A percentile compares a stretch with the other conserved stretches of the same genome.
phyloP scores from a whole-genome alignment of 768 basidiomycete species.

The Daedaleopsis sinensis region DNA sequence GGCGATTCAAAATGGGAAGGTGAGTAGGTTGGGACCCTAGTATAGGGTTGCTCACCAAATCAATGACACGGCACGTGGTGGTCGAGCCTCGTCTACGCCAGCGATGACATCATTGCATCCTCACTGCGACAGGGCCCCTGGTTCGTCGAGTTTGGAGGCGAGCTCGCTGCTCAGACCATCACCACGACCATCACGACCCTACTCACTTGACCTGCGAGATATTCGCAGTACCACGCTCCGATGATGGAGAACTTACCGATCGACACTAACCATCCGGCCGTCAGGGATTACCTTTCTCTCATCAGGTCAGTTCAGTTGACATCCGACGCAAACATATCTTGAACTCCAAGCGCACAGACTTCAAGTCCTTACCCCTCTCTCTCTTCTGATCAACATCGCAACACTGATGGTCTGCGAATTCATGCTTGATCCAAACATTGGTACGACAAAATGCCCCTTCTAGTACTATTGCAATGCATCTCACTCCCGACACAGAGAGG shows the following conservation, averaged over 20 bases:
- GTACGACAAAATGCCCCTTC: slow-evolving; percentile 33
- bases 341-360: slow-evolving; percentile 44
- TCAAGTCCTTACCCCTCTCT: slow-evolving; percentile 86
- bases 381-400: slow-evolving; percentile 80
- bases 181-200: neutral
- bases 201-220: neutral
- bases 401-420: slow-evolving; percentile 68
- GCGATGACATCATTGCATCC: slow-evolving; percentile 1
- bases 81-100: neutral
- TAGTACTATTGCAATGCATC: neutral
- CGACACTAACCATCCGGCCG: slow-evolving; percentile 54
- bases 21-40: neutral
- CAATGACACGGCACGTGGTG: neutral
- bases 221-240: neutral
- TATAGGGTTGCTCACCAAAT: neutral
- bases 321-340: neutral
- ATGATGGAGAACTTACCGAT: slow-evolving; percentile 51
- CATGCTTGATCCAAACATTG: slow-evolving; percentile 66
- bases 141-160: neutral
- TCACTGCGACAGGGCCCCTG: too few species aligned
- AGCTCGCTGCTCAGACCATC: neutral
- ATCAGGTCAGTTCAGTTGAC: slow-evolving; percentile 45
- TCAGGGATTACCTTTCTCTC: slow-evolving; percentile 68
- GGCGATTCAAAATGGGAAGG: neutral
- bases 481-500: slow-evolving; percentile 39